Evolutionary conservation across 164 flowering plant species (phyloP).

Genomic region (Cinnamomum micranthum): DNA sequence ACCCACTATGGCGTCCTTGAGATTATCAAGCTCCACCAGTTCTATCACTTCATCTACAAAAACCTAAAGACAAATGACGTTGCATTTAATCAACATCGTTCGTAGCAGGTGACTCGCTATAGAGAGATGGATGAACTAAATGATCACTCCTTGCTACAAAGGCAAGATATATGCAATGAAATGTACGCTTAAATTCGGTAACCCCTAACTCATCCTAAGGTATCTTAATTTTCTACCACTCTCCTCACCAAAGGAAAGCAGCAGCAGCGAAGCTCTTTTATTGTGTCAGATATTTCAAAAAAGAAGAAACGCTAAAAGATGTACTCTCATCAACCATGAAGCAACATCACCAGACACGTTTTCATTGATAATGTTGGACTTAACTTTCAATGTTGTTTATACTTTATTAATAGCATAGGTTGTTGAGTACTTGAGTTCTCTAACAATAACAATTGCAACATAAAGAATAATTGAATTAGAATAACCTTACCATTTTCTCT

Average conservation of each 20-base stretch:
- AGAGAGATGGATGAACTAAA: neutral
- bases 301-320: neutral
- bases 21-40: slow-evolving; percentile 78
- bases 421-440: no score
- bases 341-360: neutral
- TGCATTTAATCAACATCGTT: neutral
- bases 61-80: slow-evolving; percentile 28
- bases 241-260: no score
- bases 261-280: neutral
- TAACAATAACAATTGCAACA: no score
- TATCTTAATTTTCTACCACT: neutral
- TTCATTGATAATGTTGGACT: no score
- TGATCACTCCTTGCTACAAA: neutral
- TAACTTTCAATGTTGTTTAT: no score
- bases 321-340: neutral
- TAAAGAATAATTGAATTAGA: neutral
- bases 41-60: slow-evolving; percentile 96
- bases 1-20: slow-evolving; percentile 90
- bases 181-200: neutral
- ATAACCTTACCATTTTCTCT: slow-evolving; percentile 63
- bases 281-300: neutral
- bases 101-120: neutral
- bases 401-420: no score
- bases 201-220: neutral
- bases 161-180: neutral